Base-by-base conservation (phyloP, 2,329 filamentous ascomycete genomes). In the Diaporthe ilicicola region DNA sequence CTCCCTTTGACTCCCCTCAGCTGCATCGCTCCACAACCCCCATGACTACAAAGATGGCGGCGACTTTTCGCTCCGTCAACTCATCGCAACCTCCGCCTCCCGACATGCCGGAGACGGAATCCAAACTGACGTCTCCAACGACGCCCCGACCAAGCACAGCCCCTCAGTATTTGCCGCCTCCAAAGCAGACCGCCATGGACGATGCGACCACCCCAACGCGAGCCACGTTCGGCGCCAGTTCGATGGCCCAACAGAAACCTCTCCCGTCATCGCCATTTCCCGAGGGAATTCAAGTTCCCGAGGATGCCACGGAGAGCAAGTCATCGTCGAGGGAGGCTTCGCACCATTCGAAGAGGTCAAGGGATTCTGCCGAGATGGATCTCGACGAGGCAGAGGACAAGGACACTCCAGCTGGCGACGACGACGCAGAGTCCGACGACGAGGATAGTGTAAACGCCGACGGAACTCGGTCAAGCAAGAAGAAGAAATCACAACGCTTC, bases 401-500 rank as follows among this genome's bases (percentile, higher is more conserved):
- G 74, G 82, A 76, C 3, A 82, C 82, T 32, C 79, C 76, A 1
- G 82, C 79, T 67, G 72, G 56, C 65, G 87, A 88, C 15, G 87
- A 88, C 48, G 85, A 81, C 22, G 85, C 80, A 29, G 86, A 80
- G 39, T 93, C 92, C 15, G 93, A 94, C 72, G 72, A 70, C 39
- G 88, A 88, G 61, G 91, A 89, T 46, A 90, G 87, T 75, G 85
- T 91, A 27, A 87, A 88, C 70, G 89, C 87, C 13, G 90, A 92
- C 78, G 84, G 90, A 51, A 85, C 86, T n/a, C 89, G 92, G 73
- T 92, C 93, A 10, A 91, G 88, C 66, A 97, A 97, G 84, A 98
- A 98, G 88, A 98, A 97, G 84, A 98, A 97, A 84, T 94, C 94
- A 0, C 94, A 98, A 80, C 90, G 94, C 55, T 99, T 99, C 82